Base-by-base conservation (phyloP, 352 stramenopile species). In the Globisporangium cederbergense region DNA sequence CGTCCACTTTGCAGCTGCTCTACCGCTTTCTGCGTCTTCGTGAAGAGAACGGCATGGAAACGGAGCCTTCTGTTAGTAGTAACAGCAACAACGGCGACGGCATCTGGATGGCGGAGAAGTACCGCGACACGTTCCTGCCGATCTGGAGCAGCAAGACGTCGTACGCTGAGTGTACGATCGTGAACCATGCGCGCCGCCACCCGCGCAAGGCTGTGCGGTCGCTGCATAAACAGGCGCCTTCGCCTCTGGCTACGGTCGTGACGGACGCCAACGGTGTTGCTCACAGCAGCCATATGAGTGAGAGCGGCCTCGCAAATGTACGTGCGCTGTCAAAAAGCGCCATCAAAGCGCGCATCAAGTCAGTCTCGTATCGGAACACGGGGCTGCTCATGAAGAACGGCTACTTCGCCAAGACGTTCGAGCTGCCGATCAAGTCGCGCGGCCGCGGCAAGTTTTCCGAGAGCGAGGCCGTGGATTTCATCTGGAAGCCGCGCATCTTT, bases 71-170 rank as follows among this genome's bases (percentile, higher is more conserved):
- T 28, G 25, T 28, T 16, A n/a, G 18, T n/a, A 34, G 13, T 9
- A 36, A 9, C 9, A n/a, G 20, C 7, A 14, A 18, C 22, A 36
- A 38, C 50, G 18, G 9, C 45, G 10, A n/a, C 3, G 32, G 13
- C 7, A 32, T 62, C 14, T 90, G 81, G 81, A 86, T 86, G 78
- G 3, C 18, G 14, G 57, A 66, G 18, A 73, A 74, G 22, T 90
- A 88, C 56, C 70, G 81, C 6, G 71, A 90, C 50, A 84, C 81
- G 1, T 90, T 89, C 60, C 71, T 73, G 22, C 77, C 81, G 25
- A 45, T 90, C 40, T 90, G 79, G 79, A 83, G 77, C 9, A 90
- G 81, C 64, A 85, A 86, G 49, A 68, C 75, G 18, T 77, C 77
- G 2, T 90, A 89, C 53, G 62, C 71, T n/a, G 81, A 90, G 70